Evolutionary conservation across 1,284 basidiomycete genomes (phyloP), one percentile per base, ranked within the genome.

Genomic region (Puccinia horiana): DNA sequence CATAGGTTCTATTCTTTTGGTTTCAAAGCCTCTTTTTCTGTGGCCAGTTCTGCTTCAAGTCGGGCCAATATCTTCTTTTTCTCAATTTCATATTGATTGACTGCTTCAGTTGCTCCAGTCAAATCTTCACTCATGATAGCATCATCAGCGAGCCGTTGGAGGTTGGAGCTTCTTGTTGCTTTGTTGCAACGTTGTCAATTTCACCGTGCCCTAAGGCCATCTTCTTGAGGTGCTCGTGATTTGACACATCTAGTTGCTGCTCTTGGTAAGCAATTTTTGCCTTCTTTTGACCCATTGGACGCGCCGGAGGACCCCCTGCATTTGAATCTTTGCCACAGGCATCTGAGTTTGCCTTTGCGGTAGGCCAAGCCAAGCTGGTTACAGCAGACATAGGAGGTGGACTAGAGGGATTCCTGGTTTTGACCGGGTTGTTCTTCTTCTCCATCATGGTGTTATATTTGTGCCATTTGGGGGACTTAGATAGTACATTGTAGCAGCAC

Each of bases 121-220:
- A 70, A n/a, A n/a, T 70, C 67, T n/a, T 70, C 44, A 26, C 16
- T 42, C 67, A 70, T 70, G 67, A 70, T 44, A 20, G 67, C 42
- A 3, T 70, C 67, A 14, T 70, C 37, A 42, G 67, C 32, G 44
- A 70, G 35, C 9, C 35, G 29, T 14, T 65, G 23, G 12, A 65
- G 37, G 20, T 8, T 23, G 44, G 44, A 47, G 49, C 49, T 11
- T 8, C 4, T 11, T 52, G 49, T 52, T 52, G 49, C 49, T 52
- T 52, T 52, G 14, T 52, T 12, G 20, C 49, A 52, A 52, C 49
- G 9, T 58, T 26, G 26, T n/a, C 56, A 3, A 58, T 58, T 6
- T 26, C 56, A 1, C 26, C 4, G 14, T 58, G 56, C 12, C 26
- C 56, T 3, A 16, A 1, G 14, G 20, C 2, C 56, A 32, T 58